phyloP scores from a whole-genome alignment of 129 eudicot species.

The Centaurea solstitialis region DNA sequence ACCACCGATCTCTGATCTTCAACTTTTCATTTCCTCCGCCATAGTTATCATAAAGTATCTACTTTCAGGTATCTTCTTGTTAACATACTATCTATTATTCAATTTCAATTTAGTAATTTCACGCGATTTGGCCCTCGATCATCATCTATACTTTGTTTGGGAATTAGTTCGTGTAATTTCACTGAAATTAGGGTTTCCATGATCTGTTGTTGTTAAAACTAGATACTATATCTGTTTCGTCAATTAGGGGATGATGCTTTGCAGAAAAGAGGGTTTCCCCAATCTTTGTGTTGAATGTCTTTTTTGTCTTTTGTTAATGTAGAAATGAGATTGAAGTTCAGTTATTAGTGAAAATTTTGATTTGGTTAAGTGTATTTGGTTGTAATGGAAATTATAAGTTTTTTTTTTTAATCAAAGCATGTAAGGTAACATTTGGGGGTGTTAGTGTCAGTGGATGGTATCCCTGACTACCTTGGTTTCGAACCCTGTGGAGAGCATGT shows the following conservation, averaged over 20 bases:
- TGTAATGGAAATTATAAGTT: not conserved
- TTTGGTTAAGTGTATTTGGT: slow-evolving; percentile 8
- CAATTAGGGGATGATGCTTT: not conserved
- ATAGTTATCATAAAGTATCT: slow-evolving; percentile 1
- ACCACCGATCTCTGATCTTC: slow-evolving; percentile 50
- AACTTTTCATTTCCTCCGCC: slow-evolving; percentile 10
- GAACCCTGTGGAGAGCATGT: too few species aligned
- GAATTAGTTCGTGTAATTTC: slow-evolving; percentile 9
- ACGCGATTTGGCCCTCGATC: not conserved
- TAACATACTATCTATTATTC: not conserved
- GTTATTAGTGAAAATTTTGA: not conserved
- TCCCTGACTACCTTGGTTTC: too few species aligned
- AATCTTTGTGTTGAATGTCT: not conserved
- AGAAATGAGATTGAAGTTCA: not conserved
- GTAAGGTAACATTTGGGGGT: too few species aligned
- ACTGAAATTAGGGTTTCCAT: slow-evolving; percentile 11
- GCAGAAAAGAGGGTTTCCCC: not conserved
- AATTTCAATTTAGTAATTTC: not conserved
- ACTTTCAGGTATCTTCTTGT: slow-evolving; percentile 37
- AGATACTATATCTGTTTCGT: not conserved
- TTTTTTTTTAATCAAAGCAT: not conserved
- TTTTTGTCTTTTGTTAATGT: not conserved
- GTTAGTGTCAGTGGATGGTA: too few species aligned
- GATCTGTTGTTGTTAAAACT: not conserved
- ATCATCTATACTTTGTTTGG: slow-evolving; percentile 17